phyloP scores from a whole-genome alignment of 2,329 filamentous ascomycete genomes.

The Lachnum nothofagi region DNA sequence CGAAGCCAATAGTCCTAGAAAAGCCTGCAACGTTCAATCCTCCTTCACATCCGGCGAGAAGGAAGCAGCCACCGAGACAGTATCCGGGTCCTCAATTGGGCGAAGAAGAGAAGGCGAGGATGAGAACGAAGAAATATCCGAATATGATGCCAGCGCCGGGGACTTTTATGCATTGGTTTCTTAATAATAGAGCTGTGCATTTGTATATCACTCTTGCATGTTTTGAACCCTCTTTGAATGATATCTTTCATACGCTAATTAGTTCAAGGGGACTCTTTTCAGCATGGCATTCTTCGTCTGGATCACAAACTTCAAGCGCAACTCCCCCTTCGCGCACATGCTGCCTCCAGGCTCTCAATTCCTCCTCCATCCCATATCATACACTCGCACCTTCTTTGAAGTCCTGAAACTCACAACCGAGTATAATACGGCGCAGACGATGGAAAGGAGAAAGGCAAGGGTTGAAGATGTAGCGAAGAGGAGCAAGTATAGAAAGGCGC shows the following conservation, averaged over 20 bases:
- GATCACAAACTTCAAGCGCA: slow-evolving; percentile 70
- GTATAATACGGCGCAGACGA: slow-evolving; percentile 62
- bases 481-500: slow-evolving; percentile 75
- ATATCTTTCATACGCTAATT: not conserved
- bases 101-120: slow-evolving; percentile 58
- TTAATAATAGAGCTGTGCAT: slow-evolving; percentile 72
- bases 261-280: slow-evolving; percentile 23
- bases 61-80: slow-evolving; percentile 53
- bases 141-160: slow-evolving; percentile 82
- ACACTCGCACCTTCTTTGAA: slow-evolving; percentile 58
- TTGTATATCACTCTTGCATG: slow-evolving; percentile 76
- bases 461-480: slow-evolving; percentile 86
- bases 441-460: slow-evolving; percentile 65
- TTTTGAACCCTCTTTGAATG: slow-evolving; percentile 3
- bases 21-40: slow-evolving; percentile 88
- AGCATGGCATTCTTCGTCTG: slow-evolving; percentile 68
- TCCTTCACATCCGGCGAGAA: slow-evolving; percentile 75
- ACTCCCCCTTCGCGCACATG: slow-evolving; percentile 74
- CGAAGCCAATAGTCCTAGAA: slow-evolving; percentile 66
- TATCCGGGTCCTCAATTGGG: slow-evolving; percentile 69
- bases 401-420: slow-evolving; percentile 73
- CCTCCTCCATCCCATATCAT: slow-evolving; percentile 64
- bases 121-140: slow-evolving; percentile 71
- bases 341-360: slow-evolving; percentile 68
- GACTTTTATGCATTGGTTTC: slow-evolving; percentile 77